Evolutionary conservation across 495 filamentous ascomycete genomes (phyloP).

Genomic region (Pyronema domesticum): DNA sequence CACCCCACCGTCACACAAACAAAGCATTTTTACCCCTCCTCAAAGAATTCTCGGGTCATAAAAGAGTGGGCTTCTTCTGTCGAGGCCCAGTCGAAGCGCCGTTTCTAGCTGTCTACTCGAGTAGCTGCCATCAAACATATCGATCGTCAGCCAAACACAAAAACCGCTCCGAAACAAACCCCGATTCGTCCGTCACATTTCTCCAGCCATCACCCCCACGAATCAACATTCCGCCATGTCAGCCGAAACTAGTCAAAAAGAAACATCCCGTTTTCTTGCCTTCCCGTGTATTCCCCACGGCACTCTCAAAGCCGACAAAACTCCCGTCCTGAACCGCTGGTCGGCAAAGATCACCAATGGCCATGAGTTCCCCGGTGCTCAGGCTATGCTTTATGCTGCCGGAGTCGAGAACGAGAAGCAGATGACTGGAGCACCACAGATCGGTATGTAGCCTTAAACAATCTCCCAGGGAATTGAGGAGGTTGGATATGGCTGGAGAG

Average conservation of each 20-base stretch:
- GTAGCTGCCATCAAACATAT: not conserved
- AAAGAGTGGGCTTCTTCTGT: too few species aligned
- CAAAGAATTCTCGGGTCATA: too few species aligned
- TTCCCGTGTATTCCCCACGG: slow-evolving; percentile 21
- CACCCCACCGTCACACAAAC: too few species aligned
- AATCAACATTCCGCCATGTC: not conserved
- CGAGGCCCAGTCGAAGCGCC: too few species aligned
- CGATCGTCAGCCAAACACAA: not conserved
- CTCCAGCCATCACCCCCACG: not conserved
- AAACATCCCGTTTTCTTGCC: slow-evolving; percentile 21
- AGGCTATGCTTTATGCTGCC: slow-evolving; percentile 94
- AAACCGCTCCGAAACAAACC: slow-evolving; percentile 12
- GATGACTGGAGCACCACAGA: slow-evolving; percentile 82
- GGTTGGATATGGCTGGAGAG: not conserved
- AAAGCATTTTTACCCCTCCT: too few species aligned
- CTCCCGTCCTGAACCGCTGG: slow-evolving; percentile 45
- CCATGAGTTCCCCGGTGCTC: slow-evolving; percentile 87
- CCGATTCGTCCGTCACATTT: too few species aligned
- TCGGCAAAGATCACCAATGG: slow-evolving; percentile 55
- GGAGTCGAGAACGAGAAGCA: slow-evolving; percentile 66
- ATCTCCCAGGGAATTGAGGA: not conserved
- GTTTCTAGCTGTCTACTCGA: too few species aligned
- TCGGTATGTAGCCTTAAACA: slow-evolving; percentile 38
- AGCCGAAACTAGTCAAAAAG: slow-evolving; percentile 7
- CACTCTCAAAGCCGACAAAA: slow-evolving; percentile 41